These are phyloP conservation scores for Gautieria morchelliformis DNA, from an alignment of 768 basidiomycete genomes.

Conservation along the genomic window DNA sequence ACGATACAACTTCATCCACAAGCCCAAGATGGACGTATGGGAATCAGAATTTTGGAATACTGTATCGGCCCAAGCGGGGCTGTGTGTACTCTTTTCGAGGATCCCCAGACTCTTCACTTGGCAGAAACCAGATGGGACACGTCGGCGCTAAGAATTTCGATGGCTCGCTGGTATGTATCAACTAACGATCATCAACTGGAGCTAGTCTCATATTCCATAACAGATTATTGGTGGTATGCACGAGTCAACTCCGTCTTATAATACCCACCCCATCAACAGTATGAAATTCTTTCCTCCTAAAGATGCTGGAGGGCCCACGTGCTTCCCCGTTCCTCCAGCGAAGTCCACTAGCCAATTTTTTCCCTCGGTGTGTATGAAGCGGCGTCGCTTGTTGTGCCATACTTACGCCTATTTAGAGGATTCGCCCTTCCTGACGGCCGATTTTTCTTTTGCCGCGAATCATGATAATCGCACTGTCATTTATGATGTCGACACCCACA, in stretches of 20 bases:
- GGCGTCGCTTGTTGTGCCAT: not conserved
- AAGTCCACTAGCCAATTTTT: not conserved
- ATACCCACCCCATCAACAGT: constrained; percentile 20
- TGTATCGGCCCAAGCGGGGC: constrained; percentile 19
- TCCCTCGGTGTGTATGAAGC: constrained; percentile 1
- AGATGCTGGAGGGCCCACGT: constrained; percentile 17
- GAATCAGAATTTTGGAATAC: constrained; percentile 26
- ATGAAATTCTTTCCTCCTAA: constrained; percentile 25
- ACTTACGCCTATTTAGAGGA: constrained; percentile 1
- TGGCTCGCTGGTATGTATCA: constrained; percentile 7
- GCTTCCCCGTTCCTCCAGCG: constrained; percentile 4
- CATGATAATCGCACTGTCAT: constrained; percentile 45
- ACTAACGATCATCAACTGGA: not conserved
- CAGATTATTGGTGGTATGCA: constrained; percentile 47
- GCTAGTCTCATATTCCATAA: constrained; percentile 12
- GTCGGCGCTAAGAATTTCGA: constrained; percentile 17
- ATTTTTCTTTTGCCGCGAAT: constrained; percentile 56
- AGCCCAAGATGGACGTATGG: not conserved
- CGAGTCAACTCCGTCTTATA: constrained; percentile 20
- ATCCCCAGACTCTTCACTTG: constrained; percentile 25
- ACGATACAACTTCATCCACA: too few species aligned
- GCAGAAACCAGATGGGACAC: constrained; percentile 33
- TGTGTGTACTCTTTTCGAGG: constrained; percentile 27
- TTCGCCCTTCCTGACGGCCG: constrained; percentile 42
- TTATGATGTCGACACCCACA: constrained; percentile 26